Conservation (phyloP, 768 basidiomycete species). For the Tremella yokohamensis region DNA sequence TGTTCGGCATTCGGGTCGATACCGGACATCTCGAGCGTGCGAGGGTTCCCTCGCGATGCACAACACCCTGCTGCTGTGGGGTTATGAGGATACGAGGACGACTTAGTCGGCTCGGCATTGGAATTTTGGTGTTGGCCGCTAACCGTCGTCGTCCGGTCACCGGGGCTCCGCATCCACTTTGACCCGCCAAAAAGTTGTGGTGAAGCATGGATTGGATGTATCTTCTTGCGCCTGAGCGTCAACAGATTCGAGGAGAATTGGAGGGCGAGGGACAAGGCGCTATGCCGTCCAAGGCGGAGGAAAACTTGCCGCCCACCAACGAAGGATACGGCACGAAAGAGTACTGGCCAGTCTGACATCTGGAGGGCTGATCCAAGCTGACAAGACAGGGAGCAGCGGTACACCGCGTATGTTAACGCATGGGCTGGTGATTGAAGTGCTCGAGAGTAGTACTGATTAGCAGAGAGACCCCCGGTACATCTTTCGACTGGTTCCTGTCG, state of each 20-base stretch:
- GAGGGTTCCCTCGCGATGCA: neutral
- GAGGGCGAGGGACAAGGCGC: neutral
- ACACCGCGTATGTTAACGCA: conserved; percentile 37
- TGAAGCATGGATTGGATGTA: neutral
- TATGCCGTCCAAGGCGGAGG: conserved; percentile 19
- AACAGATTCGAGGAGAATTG: neutral
- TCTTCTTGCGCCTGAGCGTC: neutral
- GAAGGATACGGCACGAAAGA: conserved; percentile 50
- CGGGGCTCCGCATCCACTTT: conserved; percentile 1
- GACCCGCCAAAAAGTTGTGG: neutral
- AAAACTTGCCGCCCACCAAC: conserved; percentile 44
- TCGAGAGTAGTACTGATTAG: neutral
- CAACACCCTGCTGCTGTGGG: neutral
- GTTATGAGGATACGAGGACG: neutral
- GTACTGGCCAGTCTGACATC: conserved; percentile 36
- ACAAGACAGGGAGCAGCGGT: conserved; percentile 45
- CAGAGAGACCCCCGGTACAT: conserved; percentile 43
- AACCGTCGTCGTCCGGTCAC: neutral
- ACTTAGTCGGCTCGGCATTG: neutral
- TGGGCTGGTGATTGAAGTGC: neutral
- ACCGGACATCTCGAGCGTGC: neutral
- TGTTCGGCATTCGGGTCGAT: conserved; percentile 42
- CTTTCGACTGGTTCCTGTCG: conserved; percentile 52
- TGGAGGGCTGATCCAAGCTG: neutral
- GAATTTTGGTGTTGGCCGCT: conserved; percentile 8